A percentile compares a stretch with the other conserved stretches of the same genome.
These are phyloP conservation scores for Anthoceros angustus DNA, from an alignment of 225 moss, liverwort and hornwort species.

Conservation along the genomic window DNA sequence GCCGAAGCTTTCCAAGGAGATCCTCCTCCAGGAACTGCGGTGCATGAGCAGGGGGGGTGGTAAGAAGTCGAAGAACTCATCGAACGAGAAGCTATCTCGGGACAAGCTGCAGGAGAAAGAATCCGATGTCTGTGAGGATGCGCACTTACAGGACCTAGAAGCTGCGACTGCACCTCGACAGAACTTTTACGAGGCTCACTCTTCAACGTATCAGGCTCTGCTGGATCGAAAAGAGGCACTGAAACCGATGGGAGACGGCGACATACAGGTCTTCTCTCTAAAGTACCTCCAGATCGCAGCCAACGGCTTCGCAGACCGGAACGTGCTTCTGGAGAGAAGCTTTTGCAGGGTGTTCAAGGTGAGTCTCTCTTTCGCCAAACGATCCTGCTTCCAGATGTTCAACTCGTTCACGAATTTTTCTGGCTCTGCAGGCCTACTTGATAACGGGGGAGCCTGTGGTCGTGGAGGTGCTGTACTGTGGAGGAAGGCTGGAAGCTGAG, in stretches of 20 bases:
- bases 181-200: not conserved
- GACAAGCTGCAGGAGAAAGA: not conserved
- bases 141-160: not conserved
- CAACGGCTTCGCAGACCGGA: slow-evolving; percentile 2
- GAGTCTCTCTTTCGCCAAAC: not conserved
- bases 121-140: not conserved
- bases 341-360: slow-evolving; percentile 1
- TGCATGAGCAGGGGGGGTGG: not conserved
- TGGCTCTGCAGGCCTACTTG: not conserved
- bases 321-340: not conserved
- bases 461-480: not conserved
- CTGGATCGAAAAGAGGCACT: not conserved
- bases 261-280: not conserved
- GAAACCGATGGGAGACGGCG: not conserved
- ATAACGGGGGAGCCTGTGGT: not conserved
- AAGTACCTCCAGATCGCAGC: slow-evolving; percentile 2
- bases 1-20: not conserved
- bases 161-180: not conserved
- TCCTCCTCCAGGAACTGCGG: not conserved
- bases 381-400: not conserved
- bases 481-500: not conserved
- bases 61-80: not conserved
- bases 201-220: not conserved
- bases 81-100: not conserved
- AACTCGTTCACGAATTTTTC: not conserved